These are phyloP conservation scores for Trichoderma semiorbis DNA, from an alignment of 2,329 filamentous ascomycete species.

Conservation along the genomic window DNA sequence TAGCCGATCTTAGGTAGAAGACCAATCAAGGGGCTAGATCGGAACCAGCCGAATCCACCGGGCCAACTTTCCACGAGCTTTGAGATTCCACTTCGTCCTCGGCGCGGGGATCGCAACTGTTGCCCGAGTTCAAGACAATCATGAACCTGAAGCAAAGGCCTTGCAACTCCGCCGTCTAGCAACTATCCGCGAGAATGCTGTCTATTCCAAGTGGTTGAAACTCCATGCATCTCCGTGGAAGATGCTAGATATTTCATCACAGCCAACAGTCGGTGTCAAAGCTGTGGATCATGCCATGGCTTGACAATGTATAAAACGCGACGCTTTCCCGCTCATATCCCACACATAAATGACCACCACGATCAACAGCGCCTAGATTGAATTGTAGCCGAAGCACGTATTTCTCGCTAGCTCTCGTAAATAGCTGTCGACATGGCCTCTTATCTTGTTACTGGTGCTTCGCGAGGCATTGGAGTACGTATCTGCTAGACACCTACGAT, in stretches of 20 bases:
- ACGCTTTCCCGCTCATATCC: neutral
- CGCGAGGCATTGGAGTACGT: neutral
- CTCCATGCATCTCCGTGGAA: neutral
- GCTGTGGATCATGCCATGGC: neutral
- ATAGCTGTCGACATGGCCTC: neutral
- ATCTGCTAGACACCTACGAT: neutral
- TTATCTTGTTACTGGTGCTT: neutral
- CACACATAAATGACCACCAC: neutral
- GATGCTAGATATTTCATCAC: neutral
- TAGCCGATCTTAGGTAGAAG: neutral
- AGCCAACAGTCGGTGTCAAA: neutral
- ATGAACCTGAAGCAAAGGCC: neutral
- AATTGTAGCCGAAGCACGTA: neutral
- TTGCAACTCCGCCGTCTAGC: neutral
- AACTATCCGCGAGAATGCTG: neutral
- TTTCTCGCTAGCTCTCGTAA: neutral
- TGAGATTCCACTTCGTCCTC: neutral
- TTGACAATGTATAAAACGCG: neutral
- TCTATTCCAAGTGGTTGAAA: neutral
- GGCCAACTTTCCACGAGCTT: neutral
- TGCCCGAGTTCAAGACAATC: neutral
- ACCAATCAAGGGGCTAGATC: neutral
- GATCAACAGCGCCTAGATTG: neutral
- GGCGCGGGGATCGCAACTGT: neutral
- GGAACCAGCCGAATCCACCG: neutral